A percentile compares a stretch with the other conserved stretches of the same genome.
Evolutionary conservation across 106 monocot genomes (phyloP).

Genomic region (Dioscorea dumetorum): DNA sequence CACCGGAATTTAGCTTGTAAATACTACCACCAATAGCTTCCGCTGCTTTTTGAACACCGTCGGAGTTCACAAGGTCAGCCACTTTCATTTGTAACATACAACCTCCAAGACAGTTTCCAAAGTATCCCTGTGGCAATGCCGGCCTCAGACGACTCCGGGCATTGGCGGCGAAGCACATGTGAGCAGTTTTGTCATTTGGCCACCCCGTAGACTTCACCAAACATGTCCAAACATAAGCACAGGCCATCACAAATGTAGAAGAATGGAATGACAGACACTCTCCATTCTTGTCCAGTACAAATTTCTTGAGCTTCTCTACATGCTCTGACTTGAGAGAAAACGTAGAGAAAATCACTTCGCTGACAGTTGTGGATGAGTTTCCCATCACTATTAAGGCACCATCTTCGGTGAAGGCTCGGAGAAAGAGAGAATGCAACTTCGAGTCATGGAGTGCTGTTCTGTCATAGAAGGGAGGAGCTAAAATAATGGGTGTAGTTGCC

Average conservation of each 20-base stretch:
- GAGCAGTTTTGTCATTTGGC: neutral
- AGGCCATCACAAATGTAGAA: conserved; percentile 21
- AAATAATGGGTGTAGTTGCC: no score
- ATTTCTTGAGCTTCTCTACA: neutral
- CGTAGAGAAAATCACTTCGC: neutral
- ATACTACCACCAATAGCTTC: conserved; percentile 17
- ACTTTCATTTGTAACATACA: neutral
- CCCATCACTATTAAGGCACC: neutral
- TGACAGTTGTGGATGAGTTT: neutral
- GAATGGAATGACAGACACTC: neutral
- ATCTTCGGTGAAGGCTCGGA: neutral
- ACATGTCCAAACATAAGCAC: conserved; percentile 25
- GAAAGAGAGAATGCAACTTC: neutral
- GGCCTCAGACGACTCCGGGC: conserved; percentile 13
- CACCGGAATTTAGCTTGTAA: neutral
- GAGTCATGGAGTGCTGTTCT: neutral
- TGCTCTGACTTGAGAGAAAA: neutral
- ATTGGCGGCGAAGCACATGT: conserved; percentile 16
- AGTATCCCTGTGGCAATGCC: conserved; percentile 20
- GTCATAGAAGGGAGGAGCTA: neutral
- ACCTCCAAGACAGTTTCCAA: conserved; percentile 33
- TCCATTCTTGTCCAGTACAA: neutral
- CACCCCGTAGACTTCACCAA: neutral
- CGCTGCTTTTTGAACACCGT: conserved; percentile 15
- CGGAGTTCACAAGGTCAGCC: conserved; percentile 4